These are phyloP conservation scores for Cucumis melo DNA, from an alignment of 306 rosid species.

Conservation along the genomic window DNA sequence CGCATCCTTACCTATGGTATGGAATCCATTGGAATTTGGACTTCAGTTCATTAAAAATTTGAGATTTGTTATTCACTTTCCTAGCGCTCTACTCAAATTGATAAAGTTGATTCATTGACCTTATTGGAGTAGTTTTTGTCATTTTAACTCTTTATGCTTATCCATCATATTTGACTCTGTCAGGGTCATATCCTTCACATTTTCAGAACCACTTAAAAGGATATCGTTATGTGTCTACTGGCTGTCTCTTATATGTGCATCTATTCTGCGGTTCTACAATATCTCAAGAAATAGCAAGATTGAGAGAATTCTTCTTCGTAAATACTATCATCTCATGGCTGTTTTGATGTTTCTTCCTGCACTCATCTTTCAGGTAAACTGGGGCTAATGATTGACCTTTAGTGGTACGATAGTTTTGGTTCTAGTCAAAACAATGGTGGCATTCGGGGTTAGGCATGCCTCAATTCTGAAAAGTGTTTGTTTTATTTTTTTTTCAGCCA, in stretches of 20 bases:
- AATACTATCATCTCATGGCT: slow-evolving; percentile 92
- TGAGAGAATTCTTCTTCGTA: slow-evolving; percentile 91
- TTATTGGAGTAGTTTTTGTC: neutral
- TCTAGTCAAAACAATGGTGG: neutral
- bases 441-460: neutral
- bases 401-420: neutral
- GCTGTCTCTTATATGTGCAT: slow-evolving; percentile 49
- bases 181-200: slow-evolving; percentile 84
- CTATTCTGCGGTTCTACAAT: slow-evolving; percentile 67
- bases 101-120: neutral
- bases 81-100: too few species aligned
- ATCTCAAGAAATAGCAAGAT: slow-evolving; percentile 85
- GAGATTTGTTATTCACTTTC: neutral
- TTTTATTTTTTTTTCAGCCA: slow-evolving; percentile 44
- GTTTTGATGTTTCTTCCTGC: slow-evolving; percentile 93
- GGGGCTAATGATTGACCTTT: slow-evolving; percentile 10
- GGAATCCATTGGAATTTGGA: slow-evolving; percentile 2
- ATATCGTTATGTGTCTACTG: slow-evolving; percentile 66
- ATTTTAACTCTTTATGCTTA: slow-evolving; percentile 4
- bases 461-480: neutral
- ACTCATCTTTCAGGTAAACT: slow-evolving; percentile 80
- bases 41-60: slow-evolving; percentile 1
- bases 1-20: slow-evolving; percentile 78
- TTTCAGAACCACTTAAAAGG: slow-evolving; percentile 75
- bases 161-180: slow-evolving; percentile 11